These are phyloP conservation scores for Pseudofabraea citricarpa DNA, from an alignment of 2,329 filamentous ascomycete genomes.

Conservation along the genomic window DNA sequence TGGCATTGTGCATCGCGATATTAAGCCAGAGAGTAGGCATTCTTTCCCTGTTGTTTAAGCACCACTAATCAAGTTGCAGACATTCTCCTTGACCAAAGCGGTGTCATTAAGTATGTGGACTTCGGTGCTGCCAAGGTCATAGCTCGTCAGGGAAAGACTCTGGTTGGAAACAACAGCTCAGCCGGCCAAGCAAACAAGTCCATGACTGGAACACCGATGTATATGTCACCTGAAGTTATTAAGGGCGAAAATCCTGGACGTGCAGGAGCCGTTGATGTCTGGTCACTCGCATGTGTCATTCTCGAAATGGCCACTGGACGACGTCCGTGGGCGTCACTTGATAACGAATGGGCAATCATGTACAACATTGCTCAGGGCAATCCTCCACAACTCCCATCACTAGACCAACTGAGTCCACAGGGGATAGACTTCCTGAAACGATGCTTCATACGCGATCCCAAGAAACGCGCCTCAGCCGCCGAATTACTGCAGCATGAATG, in stretches of 20 bases:
- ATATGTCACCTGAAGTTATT: conserved; percentile 99
- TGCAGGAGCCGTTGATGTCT: conserved; percentile 86
- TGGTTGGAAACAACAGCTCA: conserved; percentile 60
- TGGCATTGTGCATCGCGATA: conserved; percentile 90
- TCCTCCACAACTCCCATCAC: conserved; percentile 74
- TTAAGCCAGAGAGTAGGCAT: conserved; percentile 91
- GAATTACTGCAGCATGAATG: conserved; percentile 94
- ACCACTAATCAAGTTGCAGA: conserved; percentile 44
- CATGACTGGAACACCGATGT: conserved; percentile 98
- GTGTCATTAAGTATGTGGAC: conserved; percentile 98
- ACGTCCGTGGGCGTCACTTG: conserved; percentile 88
- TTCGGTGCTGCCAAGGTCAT: conserved; percentile 98
- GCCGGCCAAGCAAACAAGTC: conserved; percentile 68
- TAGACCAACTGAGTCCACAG: conserved; percentile 76
- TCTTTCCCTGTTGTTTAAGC: neutral
- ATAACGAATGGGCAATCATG: conserved; percentile 99
- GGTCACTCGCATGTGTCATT: conserved; percentile 95
- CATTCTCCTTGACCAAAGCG: conserved; percentile 93
- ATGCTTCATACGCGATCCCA: conserved; percentile 84
- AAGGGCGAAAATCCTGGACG: conserved; percentile 78
- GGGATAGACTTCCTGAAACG: conserved; percentile 85
- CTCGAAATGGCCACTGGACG: conserved; percentile 96
- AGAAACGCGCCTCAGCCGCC: conserved; percentile 72
- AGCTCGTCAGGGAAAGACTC: conserved; percentile 84
- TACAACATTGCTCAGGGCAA: conserved; percentile 99